Percentiles rank a stretch among this genome's conserved stretches.
Conservation (phyloP, 176 grass and related monocot species). For the Oryza nivara region DNA sequence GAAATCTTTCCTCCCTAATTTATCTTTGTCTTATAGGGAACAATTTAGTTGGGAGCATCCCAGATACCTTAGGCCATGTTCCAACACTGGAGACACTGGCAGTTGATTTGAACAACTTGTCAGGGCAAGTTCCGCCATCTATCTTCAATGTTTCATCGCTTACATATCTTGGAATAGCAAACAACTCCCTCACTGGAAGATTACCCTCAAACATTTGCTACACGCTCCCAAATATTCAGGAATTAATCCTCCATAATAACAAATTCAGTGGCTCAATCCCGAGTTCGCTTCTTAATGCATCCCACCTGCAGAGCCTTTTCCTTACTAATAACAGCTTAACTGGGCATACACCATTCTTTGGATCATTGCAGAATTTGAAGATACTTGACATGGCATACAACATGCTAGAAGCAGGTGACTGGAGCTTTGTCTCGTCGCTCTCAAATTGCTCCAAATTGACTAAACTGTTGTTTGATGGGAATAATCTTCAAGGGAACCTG, state of each 20-base stretch:
- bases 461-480: not conserved
- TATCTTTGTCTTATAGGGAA: conserved; percentile 14
- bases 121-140: conserved; percentile 31
- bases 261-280: conserved; percentile 44
- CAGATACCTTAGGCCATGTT: conserved; percentile 35
- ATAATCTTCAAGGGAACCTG: conserved; percentile 46
- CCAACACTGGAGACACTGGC: not conserved
- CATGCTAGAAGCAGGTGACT: conserved; percentile 40
- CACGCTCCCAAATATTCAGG: conserved; percentile 43
- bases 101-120: conserved; percentile 34
- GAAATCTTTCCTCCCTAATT: conserved; percentile 38
- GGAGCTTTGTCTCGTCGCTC: conserved; percentile 43
- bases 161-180: conserved; percentile 21
- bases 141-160: conserved; percentile 47
- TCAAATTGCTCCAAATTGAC: conserved; percentile 25
- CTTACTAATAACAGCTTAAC: not conserved
- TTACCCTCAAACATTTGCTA: conserved; percentile 42
- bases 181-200: conserved; percentile 36
- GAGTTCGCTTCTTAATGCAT: conserved; percentile 36
- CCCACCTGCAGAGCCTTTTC: not conserved
- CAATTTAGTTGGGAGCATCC: conserved; percentile 42
- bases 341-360: conserved; percentile 44
- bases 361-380: conserved; percentile 33
- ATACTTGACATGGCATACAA: conserved; percentile 30
- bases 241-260: not conserved